phyloP scores from a whole-genome alignment of 129 eudicot species.

The Ambrosia trifida region DNA sequence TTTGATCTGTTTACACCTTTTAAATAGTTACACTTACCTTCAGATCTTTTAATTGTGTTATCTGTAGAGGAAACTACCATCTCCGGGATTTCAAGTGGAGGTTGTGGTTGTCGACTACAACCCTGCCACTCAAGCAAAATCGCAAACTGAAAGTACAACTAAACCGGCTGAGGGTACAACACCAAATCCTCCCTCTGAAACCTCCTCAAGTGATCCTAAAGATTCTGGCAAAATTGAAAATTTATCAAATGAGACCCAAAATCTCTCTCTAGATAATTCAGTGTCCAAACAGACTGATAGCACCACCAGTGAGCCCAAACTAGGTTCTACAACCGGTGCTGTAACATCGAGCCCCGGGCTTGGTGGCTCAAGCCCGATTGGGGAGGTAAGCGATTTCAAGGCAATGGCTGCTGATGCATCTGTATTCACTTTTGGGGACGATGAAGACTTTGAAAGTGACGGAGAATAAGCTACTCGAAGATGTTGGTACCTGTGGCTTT shows the following conservation, averaged over 20 bases:
- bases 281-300: constrained; percentile 11
- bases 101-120: constrained; percentile 80
- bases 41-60: not conserved
- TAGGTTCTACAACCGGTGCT: not conserved
- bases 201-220: constrained; percentile 33
- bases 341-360: constrained; percentile 4
- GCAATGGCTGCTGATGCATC: constrained; percentile 99
- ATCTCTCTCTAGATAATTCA: constrained; percentile 50
- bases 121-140: constrained; percentile 38
- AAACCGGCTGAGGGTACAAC: constrained; percentile 47
- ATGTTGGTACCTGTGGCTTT: constrained; percentile 23
- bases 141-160: constrained; percentile 43
- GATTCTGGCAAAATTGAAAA: constrained; percentile 41
- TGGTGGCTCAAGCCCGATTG: constrained; percentile 28
- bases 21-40: not conserved
- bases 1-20: not conserved
- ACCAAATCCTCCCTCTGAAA: constrained; percentile 32
- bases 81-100: constrained; percentile 94
- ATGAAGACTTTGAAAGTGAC: constrained; percentile 95
- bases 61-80: constrained; percentile 83
- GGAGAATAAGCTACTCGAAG: constrained; percentile 7
- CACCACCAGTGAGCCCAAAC: constrained; percentile 14
- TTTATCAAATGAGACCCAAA: constrained; percentile 52
- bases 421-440: constrained; percentile 92
- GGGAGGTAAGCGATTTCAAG: constrained; percentile 88